phyloP scores from a whole-genome alignment of 257 asterid genomes.

The Nicotiana knightiana region DNA sequence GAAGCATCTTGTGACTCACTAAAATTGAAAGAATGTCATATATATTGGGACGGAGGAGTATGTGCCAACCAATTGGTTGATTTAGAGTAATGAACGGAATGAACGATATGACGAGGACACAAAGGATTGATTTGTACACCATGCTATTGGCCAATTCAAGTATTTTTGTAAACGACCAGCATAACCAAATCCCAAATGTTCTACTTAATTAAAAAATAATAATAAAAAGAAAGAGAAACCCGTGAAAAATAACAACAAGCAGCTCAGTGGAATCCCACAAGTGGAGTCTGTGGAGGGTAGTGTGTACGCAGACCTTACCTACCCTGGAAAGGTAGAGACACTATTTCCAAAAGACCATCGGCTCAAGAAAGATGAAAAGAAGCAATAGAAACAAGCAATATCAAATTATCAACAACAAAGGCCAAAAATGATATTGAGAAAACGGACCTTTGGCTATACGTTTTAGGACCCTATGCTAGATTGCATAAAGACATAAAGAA shows the following conservation, averaged over 20 bases:
- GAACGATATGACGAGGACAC: slow-evolving; percentile 6
- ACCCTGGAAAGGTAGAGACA: too few species aligned
- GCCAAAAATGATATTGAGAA: not conserved
- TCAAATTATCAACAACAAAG: too few species aligned
- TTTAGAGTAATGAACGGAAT: not conserved
- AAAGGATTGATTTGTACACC: not conserved
- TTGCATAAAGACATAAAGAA: not conserved
- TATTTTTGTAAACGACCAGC: not conserved
- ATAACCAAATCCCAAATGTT: not conserved
- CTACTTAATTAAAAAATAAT: not conserved
- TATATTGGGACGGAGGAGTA: not conserved
- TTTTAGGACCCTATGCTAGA: not conserved
- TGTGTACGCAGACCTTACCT: too few species aligned
- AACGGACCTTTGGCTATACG: not conserved
- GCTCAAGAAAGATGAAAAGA: too few species aligned
- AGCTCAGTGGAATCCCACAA: too few species aligned
- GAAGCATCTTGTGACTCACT: not conserved
- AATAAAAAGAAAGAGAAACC: not conserved
- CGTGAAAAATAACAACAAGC: not conserved
- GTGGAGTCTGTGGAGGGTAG: too few species aligned
- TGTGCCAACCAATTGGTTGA: not conserved
- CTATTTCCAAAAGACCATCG: too few species aligned
- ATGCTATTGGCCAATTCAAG: not conserved
- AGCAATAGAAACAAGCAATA: too few species aligned
- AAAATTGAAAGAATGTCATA: not conserved